Conservation (phyloP, 495 filamentous ascomycete species). For the Melanomma pulvis-pyrius region DNA sequence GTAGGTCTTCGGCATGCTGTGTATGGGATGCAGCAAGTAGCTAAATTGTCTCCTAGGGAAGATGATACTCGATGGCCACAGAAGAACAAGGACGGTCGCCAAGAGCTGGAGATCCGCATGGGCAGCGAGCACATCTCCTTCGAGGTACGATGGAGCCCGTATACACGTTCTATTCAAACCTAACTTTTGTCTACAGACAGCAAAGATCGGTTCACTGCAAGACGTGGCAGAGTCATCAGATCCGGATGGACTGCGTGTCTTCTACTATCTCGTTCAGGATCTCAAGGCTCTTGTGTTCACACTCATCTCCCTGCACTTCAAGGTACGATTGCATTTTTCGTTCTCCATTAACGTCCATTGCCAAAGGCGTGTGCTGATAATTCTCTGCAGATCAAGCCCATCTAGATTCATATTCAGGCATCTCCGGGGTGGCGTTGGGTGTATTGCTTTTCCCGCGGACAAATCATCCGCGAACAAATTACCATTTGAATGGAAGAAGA, state of each 20-base stretch:
- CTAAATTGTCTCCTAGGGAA: slow-evolving; percentile 62
- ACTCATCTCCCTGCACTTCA: slow-evolving; percentile 95
- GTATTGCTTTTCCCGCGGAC: slow-evolving; percentile 27
- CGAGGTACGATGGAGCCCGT: slow-evolving; percentile 65
- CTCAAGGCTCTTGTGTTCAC: slow-evolving; percentile 97
- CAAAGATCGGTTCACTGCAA: slow-evolving; percentile 96
- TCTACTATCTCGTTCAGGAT: slow-evolving; percentile 99
- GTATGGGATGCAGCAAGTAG: background rate
- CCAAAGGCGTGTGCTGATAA: slow-evolving; percentile 9
- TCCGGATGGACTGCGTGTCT: slow-evolving; percentile 96
- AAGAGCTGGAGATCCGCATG: slow-evolving; percentile 93
- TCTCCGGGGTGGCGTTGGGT: slow-evolving; percentile 27
- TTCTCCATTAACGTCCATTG: background rate
- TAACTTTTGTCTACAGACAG: slow-evolving; percentile 64
- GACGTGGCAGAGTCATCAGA: slow-evolving; percentile 96
- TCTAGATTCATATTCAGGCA: slow-evolving; percentile 23
- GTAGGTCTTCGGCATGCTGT: slow-evolving; percentile 52
- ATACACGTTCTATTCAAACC: background rate
- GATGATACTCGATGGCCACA: slow-evolving; percentile 99
- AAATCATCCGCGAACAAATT: slow-evolving; percentile 9
- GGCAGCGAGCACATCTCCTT: slow-evolving; percentile 98
- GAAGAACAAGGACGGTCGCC: slow-evolving; percentile 98
- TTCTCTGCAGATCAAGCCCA: slow-evolving; percentile 44
- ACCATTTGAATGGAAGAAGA: slow-evolving; percentile 5
- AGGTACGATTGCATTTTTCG: slow-evolving; percentile 54